These are phyloP conservation scores for Acanthamoeba royreba DNA, from an alignment of 208 protist species.

Conservation along the genomic window DNA sequence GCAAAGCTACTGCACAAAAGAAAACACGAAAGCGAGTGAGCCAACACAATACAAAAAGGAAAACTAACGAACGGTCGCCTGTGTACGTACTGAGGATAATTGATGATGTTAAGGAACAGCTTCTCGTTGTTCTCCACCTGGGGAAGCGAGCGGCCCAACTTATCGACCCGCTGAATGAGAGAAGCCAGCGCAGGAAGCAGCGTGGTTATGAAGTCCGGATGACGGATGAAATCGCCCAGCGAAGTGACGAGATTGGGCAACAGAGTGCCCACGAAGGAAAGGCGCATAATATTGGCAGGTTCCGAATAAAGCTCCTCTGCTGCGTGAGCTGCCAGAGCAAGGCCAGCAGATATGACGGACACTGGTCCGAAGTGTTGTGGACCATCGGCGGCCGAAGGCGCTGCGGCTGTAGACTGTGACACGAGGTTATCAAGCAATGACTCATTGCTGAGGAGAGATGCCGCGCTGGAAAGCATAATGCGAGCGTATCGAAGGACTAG, in stretches of 20 bases:
- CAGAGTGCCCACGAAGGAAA: neutral
- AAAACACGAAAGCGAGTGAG: too few species aligned
- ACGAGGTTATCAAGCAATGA: neutral
- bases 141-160: neutral
- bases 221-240: neutral
- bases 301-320: neutral
- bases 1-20: neutral
- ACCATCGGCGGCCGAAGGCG: too few species aligned
- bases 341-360: too few species aligned
- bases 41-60: neutral
- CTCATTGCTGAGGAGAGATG: neutral
- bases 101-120: neutral
- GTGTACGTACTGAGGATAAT: neutral
- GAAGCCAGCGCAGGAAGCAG: neutral
- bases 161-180: neutral
- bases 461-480: neutral
- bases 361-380: too few species aligned
- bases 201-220: neutral
- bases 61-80: neutral
- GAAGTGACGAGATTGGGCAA: neutral
- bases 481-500: neutral
- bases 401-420: too few species aligned
- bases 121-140: neutral
- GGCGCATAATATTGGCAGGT: neutral
- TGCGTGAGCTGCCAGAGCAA: neutral